Percentiles rank a stretch among this genome's conserved stretches.
These are phyloP conservation scores for Metschnikowia chrysomelidarum DNA, from an alignment of 805 yeast species.

Conservation along the genomic window DNA sequence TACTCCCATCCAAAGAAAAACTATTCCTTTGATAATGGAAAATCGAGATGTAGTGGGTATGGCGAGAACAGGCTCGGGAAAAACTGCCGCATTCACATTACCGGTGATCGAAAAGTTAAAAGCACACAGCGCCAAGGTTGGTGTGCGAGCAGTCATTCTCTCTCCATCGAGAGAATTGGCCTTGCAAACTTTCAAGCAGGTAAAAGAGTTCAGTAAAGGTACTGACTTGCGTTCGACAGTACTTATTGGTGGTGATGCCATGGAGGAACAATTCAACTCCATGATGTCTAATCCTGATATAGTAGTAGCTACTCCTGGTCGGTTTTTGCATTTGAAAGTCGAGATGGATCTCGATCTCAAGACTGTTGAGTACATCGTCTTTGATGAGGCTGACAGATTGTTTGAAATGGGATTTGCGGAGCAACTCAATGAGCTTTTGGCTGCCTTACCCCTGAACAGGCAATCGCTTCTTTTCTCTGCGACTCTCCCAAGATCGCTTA, in stretches of 20 bases:
- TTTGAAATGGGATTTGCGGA: slow-evolving; percentile 96
- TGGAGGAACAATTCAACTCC: slow-evolving; percentile 91
- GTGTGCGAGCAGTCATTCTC: slow-evolving; percentile 82
- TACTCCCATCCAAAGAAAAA: slow-evolving; percentile 95
- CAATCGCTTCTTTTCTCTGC: slow-evolving; percentile 93
- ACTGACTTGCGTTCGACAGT: slow-evolving; percentile 78
- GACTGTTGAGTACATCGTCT: slow-evolving; percentile 84
- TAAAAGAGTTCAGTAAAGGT: slow-evolving; percentile 83
- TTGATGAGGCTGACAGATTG: slow-evolving; percentile 96
- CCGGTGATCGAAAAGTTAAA: slow-evolving; percentile 88
- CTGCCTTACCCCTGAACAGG: slow-evolving; percentile 75
- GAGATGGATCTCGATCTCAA: slow-evolving; percentile 89
- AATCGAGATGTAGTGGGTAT: slow-evolving; percentile 95
- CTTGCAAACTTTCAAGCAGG: slow-evolving; percentile 82
- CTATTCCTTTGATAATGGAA: slow-evolving; percentile 86
- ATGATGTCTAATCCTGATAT: slow-evolving; percentile 96
- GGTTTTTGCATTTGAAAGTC: slow-evolving; percentile 91
- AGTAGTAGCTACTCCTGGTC: slow-evolving; percentile 95
- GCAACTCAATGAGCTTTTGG: slow-evolving; percentile 85
- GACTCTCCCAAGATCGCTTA: slow-evolving; percentile 86
- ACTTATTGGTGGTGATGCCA: slow-evolving; percentile 96
- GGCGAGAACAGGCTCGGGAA: slow-evolving; percentile 99
- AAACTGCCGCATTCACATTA: slow-evolving; percentile 92
- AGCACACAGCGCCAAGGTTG: slow-evolving; percentile 80
- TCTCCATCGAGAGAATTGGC: slow-evolving; percentile 98